Percentiles rank a stretch among this genome's conserved stretches.
phyloP scores from a whole-genome alignment of 768 basidiomycete genomes.

The Auricularia heimuer region DNA sequence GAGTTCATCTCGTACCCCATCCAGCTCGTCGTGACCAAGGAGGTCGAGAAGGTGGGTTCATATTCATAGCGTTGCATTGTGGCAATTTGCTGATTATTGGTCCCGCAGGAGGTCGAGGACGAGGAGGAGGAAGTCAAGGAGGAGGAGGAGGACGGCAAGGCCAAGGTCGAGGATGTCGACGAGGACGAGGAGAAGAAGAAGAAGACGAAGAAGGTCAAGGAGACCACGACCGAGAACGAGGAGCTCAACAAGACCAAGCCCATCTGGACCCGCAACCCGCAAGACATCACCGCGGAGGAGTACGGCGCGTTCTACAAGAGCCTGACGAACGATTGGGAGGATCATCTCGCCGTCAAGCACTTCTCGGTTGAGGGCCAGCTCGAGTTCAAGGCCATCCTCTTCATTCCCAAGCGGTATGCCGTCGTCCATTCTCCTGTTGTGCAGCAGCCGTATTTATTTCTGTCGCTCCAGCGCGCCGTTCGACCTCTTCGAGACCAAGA shows the following conservation, averaged over 20 bases:
- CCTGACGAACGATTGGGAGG: constrained; percentile 99
- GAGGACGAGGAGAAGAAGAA: constrained; percentile 79
- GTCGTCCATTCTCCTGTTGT: constrained; percentile 14
- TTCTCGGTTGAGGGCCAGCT: constrained; percentile 99
- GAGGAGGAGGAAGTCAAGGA: constrained; percentile 71
- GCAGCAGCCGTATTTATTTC: constrained; percentile 8
- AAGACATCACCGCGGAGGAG: constrained; percentile 87
- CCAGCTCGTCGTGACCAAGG: constrained; percentile 96
- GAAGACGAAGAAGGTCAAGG: constrained; percentile 92
- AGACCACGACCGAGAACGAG: constrained; percentile 78
- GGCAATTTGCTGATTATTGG: background rate
- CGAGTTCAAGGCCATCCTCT: constrained; percentile 99
- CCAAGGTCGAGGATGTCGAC: constrained; percentile 69
- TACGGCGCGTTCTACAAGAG: constrained; percentile 98
- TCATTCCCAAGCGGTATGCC: constrained; percentile 80
- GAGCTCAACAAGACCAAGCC: constrained; percentile 99
- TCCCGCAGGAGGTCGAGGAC: constrained; percentile 72
- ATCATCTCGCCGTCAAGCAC: constrained; percentile 98
- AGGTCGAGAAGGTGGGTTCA: constrained; percentile 88
- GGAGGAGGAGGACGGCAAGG: constrained; percentile 59
- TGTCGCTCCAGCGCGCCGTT: constrained; percentile 72
- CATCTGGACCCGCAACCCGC: constrained; percentile 98
- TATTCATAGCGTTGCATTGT: too few species aligned
- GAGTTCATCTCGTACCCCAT: constrained; percentile 99
- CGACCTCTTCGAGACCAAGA: constrained; percentile 99